These are phyloP conservation scores for Sugiyamaella sp. DNA, from an alignment of 1,139 yeast genomes.

Conservation along the genomic window DNA sequence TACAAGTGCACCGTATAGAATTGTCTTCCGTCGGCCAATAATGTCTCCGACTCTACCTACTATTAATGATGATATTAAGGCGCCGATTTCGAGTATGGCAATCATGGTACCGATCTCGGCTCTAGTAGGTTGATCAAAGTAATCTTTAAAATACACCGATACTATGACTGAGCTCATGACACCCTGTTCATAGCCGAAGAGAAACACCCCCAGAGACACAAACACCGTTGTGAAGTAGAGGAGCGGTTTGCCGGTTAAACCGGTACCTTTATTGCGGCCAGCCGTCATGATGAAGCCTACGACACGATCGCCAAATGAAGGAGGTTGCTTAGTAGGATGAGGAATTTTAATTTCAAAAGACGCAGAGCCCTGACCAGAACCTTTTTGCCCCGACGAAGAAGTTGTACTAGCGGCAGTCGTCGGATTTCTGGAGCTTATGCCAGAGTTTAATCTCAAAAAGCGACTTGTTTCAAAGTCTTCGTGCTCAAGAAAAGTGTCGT, in stretches of 20 bases:
- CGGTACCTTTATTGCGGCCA: conserved; percentile 28
- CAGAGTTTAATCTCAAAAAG: conserved; percentile 5
- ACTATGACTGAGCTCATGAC: conserved; percentile 80
- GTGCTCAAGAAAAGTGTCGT: conserved; percentile 24
- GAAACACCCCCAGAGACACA: conserved; percentile 79
- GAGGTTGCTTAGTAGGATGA: conserved; percentile 29
- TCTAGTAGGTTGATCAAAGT: conserved; percentile 72
- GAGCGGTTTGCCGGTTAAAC: conserved; percentile 43
- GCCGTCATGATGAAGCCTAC: conserved; percentile 36
- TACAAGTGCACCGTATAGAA: conserved; percentile 76
- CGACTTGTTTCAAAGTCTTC: conserved; percentile 1
- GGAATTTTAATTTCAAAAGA: conserved; percentile 28
- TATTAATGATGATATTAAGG: conserved; percentile 71
- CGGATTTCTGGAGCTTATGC: neutral
- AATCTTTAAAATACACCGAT: conserved; percentile 69
- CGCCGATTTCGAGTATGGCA: conserved; percentile 84
- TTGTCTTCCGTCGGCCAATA: conserved; percentile 79
- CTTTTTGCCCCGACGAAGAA: neutral
- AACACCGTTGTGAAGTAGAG: conserved; percentile 76
- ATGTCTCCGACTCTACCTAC: conserved; percentile 80
- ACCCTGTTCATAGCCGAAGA: conserved; percentile 92
- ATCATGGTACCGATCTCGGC: conserved; percentile 77
- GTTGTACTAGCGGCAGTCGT: neutral
- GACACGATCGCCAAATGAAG: conserved; percentile 33
- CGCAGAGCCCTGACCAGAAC: neutral